Evolutionary conservation across 345 rosid species (phyloP).

Genomic region (Euphorbia peplus): DNA sequence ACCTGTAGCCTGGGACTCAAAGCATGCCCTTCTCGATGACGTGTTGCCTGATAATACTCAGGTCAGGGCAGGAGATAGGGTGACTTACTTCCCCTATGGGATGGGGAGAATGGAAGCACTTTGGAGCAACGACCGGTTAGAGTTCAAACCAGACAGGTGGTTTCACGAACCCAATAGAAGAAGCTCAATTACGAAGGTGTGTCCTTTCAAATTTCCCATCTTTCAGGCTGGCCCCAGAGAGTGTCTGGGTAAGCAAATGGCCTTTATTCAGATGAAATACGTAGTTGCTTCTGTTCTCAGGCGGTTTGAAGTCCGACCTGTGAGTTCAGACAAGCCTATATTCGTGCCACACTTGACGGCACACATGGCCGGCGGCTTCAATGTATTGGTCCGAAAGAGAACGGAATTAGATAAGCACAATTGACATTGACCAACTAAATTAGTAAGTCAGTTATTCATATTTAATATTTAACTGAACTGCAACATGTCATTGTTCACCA

Average conservation of each 20-base stretch:
- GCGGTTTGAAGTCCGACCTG: constrained; percentile 24
- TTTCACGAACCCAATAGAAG: constrained; percentile 20
- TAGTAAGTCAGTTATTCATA: constrained; percentile 4
- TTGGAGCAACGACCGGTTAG: constrained; percentile 64
- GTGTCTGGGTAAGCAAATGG: constrained; percentile 51
- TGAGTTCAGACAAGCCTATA: constrained; percentile 26
- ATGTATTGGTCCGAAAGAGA: constrained; percentile 28
- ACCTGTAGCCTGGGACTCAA: constrained; percentile 35
- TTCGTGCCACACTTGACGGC: constrained; percentile 47
- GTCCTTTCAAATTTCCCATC: constrained; percentile 40
- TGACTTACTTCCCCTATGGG: constrained; percentile 79
- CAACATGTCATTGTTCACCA: constrained; percentile 5
- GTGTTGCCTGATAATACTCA: constrained; percentile 62
- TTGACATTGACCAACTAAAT: background rate
- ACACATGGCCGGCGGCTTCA: constrained; percentile 48
- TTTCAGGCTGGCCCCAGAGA: constrained; percentile 51
- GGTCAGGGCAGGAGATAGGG: constrained; percentile 72
- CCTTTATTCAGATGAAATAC: constrained; percentile 46
- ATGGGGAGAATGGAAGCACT: constrained; percentile 84
- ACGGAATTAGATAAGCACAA: background rate
- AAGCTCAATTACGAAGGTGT: constrained; percentile 40
- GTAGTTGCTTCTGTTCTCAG: constrained; percentile 38
- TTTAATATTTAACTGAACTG: constrained; percentile 4
- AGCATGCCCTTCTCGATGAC: constrained; percentile 37
- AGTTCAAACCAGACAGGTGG: constrained; percentile 74